Conservation (phyloP, 805 yeast species). For the Saccharomyces eubayanus region DNA sequence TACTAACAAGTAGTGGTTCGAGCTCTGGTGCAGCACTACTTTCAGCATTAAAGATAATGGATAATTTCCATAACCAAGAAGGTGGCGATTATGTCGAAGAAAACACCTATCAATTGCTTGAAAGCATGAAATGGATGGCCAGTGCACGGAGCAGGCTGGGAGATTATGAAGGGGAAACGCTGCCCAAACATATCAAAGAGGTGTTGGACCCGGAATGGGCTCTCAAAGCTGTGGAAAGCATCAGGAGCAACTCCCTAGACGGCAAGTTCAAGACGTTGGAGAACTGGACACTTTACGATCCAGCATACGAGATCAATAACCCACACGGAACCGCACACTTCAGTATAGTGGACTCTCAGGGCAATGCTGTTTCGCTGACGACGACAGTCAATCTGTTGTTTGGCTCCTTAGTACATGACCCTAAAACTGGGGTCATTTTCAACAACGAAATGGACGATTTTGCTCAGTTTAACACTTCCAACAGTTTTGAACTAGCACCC, state of each 20-base stretch:
- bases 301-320: conserved; percentile 67
- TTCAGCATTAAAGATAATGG: conserved; percentile 63
- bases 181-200: conserved; percentile 35
- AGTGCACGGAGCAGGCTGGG: conserved; percentile 82
- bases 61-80: conserved; percentile 34
- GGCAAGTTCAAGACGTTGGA: conserved; percentile 38
- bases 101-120: conserved; percentile 62
- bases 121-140: conserved; percentile 91
- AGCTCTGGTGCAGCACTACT: conserved; percentile 78
- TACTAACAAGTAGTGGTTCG: conserved; percentile 59
- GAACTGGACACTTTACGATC: conserved; percentile 67
- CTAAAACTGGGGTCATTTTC: conserved; percentile 69
- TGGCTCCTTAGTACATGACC: conserved; percentile 79
- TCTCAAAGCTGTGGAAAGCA: conserved; percentile 38
- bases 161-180: conserved; percentile 36
- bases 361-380: conserved; percentile 79
- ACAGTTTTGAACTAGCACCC: conserved; percentile 76
- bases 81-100: conserved; percentile 42
- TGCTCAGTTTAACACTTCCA: conserved; percentile 57
- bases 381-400: conserved; percentile 79
- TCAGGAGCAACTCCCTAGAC: conserved; percentile 28
- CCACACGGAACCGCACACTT: conserved; percentile 90
- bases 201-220: conserved; percentile 54
- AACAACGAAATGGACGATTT: conserved; percentile 96
- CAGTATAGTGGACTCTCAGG: conserved; percentile 62